phyloP scores from a whole-genome alignment of 2,329 filamentous ascomycete species.

The Talaromyces atroroseus region DNA sequence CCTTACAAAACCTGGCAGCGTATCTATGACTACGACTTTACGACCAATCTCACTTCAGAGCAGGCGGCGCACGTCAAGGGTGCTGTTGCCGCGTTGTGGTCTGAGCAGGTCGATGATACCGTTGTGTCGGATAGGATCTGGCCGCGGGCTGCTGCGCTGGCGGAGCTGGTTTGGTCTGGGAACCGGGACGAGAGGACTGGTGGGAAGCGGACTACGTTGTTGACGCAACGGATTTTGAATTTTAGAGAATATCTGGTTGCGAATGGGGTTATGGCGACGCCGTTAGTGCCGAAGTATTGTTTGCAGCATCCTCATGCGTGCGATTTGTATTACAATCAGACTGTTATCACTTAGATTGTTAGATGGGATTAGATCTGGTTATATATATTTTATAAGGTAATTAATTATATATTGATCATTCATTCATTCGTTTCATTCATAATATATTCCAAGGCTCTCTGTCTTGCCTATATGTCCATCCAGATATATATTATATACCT shows the following conservation, averaged over 20 bases:
- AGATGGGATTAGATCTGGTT: too few species aligned
- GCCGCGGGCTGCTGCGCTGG: slow-evolving; percentile 53
- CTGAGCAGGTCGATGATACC: slow-evolving; percentile 52
- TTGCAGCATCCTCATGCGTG: slow-evolving; percentile 54
- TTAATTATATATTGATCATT: neutral
- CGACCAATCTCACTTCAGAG: slow-evolving; percentile 41
- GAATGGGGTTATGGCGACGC: slow-evolving; percentile 47
- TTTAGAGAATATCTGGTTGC: slow-evolving; percentile 56
- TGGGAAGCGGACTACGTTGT: slow-evolving; percentile 47
- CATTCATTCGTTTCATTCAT: neutral
- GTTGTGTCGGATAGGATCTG: slow-evolving; percentile 49
- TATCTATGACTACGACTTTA: slow-evolving; percentile 56
- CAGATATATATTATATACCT: too few species aligned
- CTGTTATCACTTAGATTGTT: neutral
- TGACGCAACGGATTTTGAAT: slow-evolving; percentile 54
- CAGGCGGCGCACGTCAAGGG: slow-evolving; percentile 49
- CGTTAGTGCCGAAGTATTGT: slow-evolving; percentile 55
- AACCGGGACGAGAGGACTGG: slow-evolving; percentile 45
- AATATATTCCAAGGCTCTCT: neutral
- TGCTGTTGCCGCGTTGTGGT: slow-evolving; percentile 49
- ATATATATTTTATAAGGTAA: too few species aligned
- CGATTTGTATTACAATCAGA: slow-evolving; percentile 51
- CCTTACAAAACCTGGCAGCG: slow-evolving; percentile 58
- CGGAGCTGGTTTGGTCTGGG: slow-evolving; percentile 52
- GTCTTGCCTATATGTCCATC: too few species aligned